A percentile compares a stretch with the other conserved stretches of the same genome.
These are phyloP conservation scores for Sclerotinia subarctica DNA, from an alignment of 2,329 filamentous ascomycete species.

Conservation along the genomic window DNA sequence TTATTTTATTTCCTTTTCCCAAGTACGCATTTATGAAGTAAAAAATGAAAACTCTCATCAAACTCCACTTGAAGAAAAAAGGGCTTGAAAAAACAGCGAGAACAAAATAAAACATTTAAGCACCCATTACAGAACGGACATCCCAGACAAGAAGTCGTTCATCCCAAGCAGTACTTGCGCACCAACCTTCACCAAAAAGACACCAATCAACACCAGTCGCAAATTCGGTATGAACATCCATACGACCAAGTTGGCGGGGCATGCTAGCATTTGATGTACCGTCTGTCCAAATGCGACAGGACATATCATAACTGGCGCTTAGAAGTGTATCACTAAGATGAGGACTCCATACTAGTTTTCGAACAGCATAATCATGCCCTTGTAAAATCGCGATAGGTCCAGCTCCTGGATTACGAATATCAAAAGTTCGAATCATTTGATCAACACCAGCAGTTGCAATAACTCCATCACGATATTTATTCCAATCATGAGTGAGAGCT, in stretches of 20 bases:
- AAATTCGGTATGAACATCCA: conserved; percentile 94
- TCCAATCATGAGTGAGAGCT: conserved; percentile 95
- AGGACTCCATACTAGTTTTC: conserved; percentile 85
- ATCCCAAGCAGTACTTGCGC: conserved; percentile 92
- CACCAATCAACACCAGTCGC: conserved; percentile 98
- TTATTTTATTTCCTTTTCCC: neutral
- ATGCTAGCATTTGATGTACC: conserved; percentile 45
- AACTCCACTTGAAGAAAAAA: conserved; percentile 9
- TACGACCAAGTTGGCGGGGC: conserved; percentile 53
- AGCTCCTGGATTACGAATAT: conserved; percentile 71
- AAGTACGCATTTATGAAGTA: conserved; percentile 1
- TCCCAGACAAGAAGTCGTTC: conserved; percentile 91
- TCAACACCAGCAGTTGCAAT: conserved; percentile 90
- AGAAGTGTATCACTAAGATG: conserved; percentile 86
- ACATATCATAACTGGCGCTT: conserved; percentile 97
- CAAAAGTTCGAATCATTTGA: conserved; percentile 81
- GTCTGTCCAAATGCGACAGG: conserved; percentile 89
- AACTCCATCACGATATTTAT: conserved; percentile 87
- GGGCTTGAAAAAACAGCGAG: neutral
- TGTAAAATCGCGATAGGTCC: conserved; percentile 72
- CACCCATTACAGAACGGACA: conserved; percentile 61
- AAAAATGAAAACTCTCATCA: neutral
- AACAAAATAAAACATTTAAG: neutral
- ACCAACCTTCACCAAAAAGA: conserved; percentile 95
- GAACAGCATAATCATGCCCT: conserved; percentile 88